phyloP scores from a whole-genome alignment of 441 rosid genomes.

The Pelargonium myrrhifolium region DNA sequence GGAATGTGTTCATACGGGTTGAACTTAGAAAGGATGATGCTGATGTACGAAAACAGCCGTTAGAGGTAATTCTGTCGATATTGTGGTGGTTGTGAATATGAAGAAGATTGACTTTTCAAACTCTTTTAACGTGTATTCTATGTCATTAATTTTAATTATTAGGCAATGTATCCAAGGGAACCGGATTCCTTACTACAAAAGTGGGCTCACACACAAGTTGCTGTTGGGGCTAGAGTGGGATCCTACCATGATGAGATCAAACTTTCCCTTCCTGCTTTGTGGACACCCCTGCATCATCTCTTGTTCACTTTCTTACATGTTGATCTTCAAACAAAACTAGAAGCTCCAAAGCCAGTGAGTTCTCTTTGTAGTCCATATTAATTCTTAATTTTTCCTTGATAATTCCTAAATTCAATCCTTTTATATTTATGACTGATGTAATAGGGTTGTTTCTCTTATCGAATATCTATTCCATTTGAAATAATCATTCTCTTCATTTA shows the following conservation, averaged over 20 bases:
- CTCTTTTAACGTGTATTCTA: slow-evolving; percentile 7
- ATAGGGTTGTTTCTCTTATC: slow-evolving; percentile 12
- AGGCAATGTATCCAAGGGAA: slow-evolving; percentile 94
- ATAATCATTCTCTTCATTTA: slow-evolving; percentile 20
- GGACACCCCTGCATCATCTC: slow-evolving; percentile 95
- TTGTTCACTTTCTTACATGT: slow-evolving; percentile 94
- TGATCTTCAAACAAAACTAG: slow-evolving; percentile 96
- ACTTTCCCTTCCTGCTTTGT: slow-evolving; percentile 80
- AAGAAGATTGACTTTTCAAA: neutral
- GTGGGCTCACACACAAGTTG: slow-evolving; percentile 92
- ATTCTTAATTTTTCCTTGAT: neutral
- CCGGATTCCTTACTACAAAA: slow-evolving; percentile 64
- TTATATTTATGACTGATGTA: slow-evolving; percentile 1
- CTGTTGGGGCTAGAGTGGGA: slow-evolving; percentile 80
- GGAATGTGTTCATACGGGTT: slow-evolving; percentile 80
- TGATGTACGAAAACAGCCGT: slow-evolving; percentile 84
- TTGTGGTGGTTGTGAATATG: slow-evolving; percentile 12
- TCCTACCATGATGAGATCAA: slow-evolving; percentile 95
- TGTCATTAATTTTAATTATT: slow-evolving; percentile 24
- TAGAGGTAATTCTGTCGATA: slow-evolving; percentile 57
- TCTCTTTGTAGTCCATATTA: slow-evolving; percentile 12
- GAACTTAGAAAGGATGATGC: slow-evolving; percentile 94
- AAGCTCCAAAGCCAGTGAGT: slow-evolving; percentile 98
- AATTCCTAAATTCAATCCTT: neutral
- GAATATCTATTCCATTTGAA: slow-evolving; percentile 1